Conservation (phyloP, 345 rosid species). For the Kernera saxatilis region DNA sequence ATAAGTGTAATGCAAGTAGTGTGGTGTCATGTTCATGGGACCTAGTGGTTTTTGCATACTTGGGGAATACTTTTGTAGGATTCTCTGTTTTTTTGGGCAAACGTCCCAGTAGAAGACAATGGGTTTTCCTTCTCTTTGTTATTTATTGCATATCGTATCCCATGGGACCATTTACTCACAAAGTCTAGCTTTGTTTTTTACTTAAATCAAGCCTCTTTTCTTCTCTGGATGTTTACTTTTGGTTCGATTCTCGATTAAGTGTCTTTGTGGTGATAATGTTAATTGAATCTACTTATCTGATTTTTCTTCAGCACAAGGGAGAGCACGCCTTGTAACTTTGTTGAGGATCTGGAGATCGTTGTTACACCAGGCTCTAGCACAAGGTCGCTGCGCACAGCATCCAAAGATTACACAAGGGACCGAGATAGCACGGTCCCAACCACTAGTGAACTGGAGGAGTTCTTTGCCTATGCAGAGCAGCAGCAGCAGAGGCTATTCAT, state of each 20-base stretch:
- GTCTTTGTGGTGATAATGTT: conserved; percentile 2
- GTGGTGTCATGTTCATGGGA: conserved; percentile 35
- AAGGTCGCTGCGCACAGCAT: conserved; percentile 18
- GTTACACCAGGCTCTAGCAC: conserved; percentile 53
- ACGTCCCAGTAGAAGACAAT: conserved; percentile 3
- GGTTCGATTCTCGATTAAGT: not conserved
- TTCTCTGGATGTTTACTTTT: not conserved
- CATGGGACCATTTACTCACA: conserved; percentile 20
- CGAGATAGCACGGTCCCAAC: conserved; percentile 35
- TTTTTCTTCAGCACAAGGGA: conserved; percentile 51
- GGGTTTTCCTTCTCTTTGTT: conserved; percentile 8
- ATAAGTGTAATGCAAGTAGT: conserved; percentile 26
- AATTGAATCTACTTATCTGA: not conserved
- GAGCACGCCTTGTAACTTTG: conserved; percentile 55
- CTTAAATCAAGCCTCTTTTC: not conserved
- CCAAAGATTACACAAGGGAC: conserved; percentile 27
- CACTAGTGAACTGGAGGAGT: conserved; percentile 57
- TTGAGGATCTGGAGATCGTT: conserved; percentile 31
- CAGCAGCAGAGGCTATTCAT: conserved; percentile 47
- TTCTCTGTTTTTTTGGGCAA: conserved; percentile 21
- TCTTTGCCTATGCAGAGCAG: conserved; percentile 62
- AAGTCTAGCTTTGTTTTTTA: conserved; percentile 3
- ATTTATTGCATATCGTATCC: conserved; percentile 15
- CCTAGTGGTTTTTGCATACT: conserved; percentile 26
- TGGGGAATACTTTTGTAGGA: conserved; percentile 25